Base-by-base conservation (phyloP, 495 filamentous ascomycete genomes). In the Collariella sp. region DNA sequence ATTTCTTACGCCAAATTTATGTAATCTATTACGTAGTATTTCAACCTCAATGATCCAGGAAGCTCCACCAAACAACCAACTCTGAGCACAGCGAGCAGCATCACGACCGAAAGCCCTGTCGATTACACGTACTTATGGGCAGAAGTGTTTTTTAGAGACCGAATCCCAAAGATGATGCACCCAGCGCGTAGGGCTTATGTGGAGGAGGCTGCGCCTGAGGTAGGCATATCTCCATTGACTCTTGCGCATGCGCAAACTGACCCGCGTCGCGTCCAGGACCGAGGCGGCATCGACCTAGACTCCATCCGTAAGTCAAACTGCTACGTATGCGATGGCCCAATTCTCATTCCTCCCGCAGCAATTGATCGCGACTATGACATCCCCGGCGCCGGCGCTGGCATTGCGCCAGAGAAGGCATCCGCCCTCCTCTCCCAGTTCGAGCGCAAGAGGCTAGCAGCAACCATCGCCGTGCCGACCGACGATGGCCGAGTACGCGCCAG, bases 101-200 rank as follows among this genome's bases (percentile, higher is more conserved):
- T 31, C 26, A 13, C 35, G 35, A 15, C 15, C 12, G 35, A 3
- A 3, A 38, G 9, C 19, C 6, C 3, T 42, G 40, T 9, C 26
- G 26, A 31, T 19, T 10, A 22, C 10, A 10, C 20, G 19, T n/a
- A n/a, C 15, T 16, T 11, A 3, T 42, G 18, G 40, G 23, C 22
- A 2, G 2, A n/a, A 34, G 40, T 11, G 23, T 3, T 34, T 15
- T 24, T 15, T 20, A 31, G 23, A 9, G 53, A 15, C 39, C 39
- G 45, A 16, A 34, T 24, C 43, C 48, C 63, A 59, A 72, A 44
- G 24, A 77, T 72, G 81, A 90, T 96, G 76, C 93, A 96, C 74
- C 93, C 93, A 36, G 79, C 93, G 61, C 79, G 93, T 59, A 86
- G 91, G 68, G 91, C 93, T n/a, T 96, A 95, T 71, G 89, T 96